A percentile compares a stretch with the other conserved stretches of the same genome.
These are phyloP conservation scores for Boletus speciosus DNA, from an alignment of 768 basidiomycete species.

Conservation along the genomic window DNA sequence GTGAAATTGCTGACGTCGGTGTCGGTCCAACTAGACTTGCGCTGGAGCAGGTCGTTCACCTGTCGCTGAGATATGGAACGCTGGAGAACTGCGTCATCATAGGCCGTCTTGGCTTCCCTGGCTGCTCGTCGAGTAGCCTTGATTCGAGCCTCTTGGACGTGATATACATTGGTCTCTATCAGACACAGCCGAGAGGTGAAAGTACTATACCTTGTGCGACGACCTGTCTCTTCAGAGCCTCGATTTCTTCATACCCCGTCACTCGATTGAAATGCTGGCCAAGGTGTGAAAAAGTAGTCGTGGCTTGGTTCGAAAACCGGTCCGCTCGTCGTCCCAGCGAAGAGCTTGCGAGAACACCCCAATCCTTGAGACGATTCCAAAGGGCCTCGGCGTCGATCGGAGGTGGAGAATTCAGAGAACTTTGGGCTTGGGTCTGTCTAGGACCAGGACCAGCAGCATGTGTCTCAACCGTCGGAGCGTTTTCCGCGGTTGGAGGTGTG, in stretches of 20 bases:
- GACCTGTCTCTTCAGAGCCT: conserved; percentile 72
- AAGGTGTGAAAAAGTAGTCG: conserved; percentile 63
- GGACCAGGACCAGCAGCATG: neutral
- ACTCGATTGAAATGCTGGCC: conserved; percentile 79
- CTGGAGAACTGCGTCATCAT: conserved; percentile 74
- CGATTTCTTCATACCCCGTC: conserved; percentile 91
- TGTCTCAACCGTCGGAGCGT: neutral
- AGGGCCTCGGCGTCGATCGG: conserved; percentile 32
- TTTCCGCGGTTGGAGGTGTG: conserved; percentile 4
- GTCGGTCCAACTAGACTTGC: conserved; percentile 93
- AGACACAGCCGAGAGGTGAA: neutral
- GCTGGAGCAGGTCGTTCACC: conserved; percentile 91
- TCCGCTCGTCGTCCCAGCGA: conserved; percentile 51
- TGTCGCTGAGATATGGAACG: conserved; percentile 89
- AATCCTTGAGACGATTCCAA: conserved; percentile 39
- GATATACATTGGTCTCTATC: conserved; percentile 9
- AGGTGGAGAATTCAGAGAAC: neutral
- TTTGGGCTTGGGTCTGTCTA: neutral
- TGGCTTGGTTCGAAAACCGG: conserved; percentile 53
- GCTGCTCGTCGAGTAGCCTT: conserved; percentile 63
- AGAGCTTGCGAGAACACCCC: conserved; percentile 38
- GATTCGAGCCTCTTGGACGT: conserved; percentile 66
- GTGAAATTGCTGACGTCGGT: conserved; percentile 86
- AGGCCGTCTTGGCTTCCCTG: conserved; percentile 65
- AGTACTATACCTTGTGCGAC: conserved; percentile 69